Evolutionary conservation across 768 basidiomycete genomes (phyloP).

Genomic region (Cyclocybe cylindracea): DNA sequence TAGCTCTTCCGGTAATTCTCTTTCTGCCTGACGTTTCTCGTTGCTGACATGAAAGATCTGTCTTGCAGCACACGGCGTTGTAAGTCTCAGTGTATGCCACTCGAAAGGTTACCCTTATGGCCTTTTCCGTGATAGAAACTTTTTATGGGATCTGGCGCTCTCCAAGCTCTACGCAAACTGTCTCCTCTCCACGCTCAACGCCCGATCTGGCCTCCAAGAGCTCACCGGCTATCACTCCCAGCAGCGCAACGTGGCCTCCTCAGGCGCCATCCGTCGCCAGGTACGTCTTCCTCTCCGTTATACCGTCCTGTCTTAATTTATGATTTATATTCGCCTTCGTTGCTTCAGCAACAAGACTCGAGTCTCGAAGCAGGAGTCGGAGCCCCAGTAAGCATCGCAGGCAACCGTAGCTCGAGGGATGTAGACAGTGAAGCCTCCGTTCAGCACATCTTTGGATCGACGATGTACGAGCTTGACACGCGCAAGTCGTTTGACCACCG

Average conservation of each 20-base stretch:
- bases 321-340: neutral
- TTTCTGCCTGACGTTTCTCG: neutral
- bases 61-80: constrained; percentile 43
- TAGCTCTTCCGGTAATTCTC: constrained; percentile 36
- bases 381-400: too few relatives aligned
- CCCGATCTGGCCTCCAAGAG: constrained; percentile 35
- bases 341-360: neutral
- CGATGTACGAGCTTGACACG: constrained; percentile 32
- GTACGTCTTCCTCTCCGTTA: neutral
- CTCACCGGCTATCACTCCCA: constrained; percentile 24
- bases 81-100: constrained; percentile 21
- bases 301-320: neutral
- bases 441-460: constrained; percentile 19
- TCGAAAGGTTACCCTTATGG: neutral
- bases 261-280: constrained; percentile 16
- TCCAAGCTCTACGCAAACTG: constrained; percentile 52
- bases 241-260: constrained; percentile 22
- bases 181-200: constrained; percentile 49
- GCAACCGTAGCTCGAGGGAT: too few relatives aligned
- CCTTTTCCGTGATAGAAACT: constrained; percentile 32
- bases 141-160: constrained; percentile 49
- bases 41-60: too few relatives aligned
- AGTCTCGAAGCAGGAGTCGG: too few relatives aligned
- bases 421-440: neutral
- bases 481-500: constrained; percentile 22